Evolutionary conservation across 2,329 filamentous ascomycete genomes (phyloP), one percentile per base, ranked within the genome.

Genomic region (Tolypocladium tropicale): DNA sequence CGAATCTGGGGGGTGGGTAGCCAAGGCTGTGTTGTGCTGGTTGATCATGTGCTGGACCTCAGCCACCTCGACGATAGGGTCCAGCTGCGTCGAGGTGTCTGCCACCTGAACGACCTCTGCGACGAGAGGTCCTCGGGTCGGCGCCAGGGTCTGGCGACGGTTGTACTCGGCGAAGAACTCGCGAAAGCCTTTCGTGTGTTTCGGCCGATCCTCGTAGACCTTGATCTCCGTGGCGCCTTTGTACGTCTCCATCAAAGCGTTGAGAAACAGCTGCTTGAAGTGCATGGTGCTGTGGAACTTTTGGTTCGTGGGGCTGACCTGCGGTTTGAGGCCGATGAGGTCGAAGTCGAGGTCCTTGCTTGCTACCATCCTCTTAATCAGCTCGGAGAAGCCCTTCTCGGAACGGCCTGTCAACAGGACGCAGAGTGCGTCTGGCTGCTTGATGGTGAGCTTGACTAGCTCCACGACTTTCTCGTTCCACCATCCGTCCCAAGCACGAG

Each of bases 381-480:
- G 77, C 1, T 89, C 84, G 48, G 84, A 77, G 67, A 96, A 97
- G 55, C 81, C 84, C 12, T 77, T 76, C 72, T 96, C 91, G 36
- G 84, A 83, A 43, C 94, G 84, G 30, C 94, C 94, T 1, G 94
- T 99, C 60, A 99, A 78, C 12, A 97, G 81, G 48, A 99, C 86
- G 53, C 84, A 90, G 39, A 97, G 75, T 0, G 89, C 88, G 67
- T 95, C 90, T 60, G 90, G 88, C 67, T 96, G 90, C 66, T 88
- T 75, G 77, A 89, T 89, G 68, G 87, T 92, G 56, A 96, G 76
- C 65, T 81, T 79, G 43, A 95, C 90, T 33, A 97, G 81, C 64
- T 91, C 82, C 55, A 84, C 85, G 57, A 99, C 86, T 64, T 88
- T 84, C 68, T 97, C 93, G 67, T 97, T 97, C 94, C 94, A 99